Percentiles rank a stretch among this genome's conserved stretches.
phyloP scores from a whole-genome alignment of 2,329 filamentous ascomycete species.

The Pseudogymnoascus sp. region DNA sequence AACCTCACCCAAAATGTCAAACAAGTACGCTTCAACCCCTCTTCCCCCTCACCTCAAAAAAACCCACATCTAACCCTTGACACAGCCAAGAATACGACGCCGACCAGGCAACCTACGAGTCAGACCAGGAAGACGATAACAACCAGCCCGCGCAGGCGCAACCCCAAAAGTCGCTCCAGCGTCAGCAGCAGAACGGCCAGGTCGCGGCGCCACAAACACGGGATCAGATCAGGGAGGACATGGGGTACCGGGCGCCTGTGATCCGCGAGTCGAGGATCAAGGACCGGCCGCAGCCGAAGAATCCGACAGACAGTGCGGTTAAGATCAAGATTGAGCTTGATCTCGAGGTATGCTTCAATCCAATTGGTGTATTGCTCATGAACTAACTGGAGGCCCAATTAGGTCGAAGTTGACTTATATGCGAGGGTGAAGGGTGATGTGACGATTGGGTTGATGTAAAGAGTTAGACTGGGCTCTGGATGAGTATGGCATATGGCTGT shows the following conservation, averaged over 20 bases:
- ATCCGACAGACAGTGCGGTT: slow-evolving; percentile 31
- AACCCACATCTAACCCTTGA: background rate
- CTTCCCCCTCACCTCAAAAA: background rate
- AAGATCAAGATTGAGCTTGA: slow-evolving; percentile 37
- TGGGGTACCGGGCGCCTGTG: slow-evolving; percentile 24
- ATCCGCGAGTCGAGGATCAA: slow-evolving; percentile 32
- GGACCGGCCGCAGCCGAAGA: slow-evolving; percentile 29
- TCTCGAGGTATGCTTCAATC: slow-evolving; percentile 25
- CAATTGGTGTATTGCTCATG: slow-evolving; percentile 19
- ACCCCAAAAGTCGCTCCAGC: background rate
- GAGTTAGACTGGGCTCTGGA: background rate
- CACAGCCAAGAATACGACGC: background rate
- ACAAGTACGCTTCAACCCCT: background rate
- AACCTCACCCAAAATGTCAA: background rate
- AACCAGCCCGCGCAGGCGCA: background rate
- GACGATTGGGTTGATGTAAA: slow-evolving; percentile 33
- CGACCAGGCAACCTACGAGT: background rate
- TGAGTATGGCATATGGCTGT: background rate
- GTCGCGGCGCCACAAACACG: background rate
- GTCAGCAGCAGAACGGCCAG: background rate
- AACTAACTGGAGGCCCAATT: slow-evolving; percentile 12
- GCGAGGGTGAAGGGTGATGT: slow-evolving; percentile 29
- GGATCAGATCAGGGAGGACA: slow-evolving; percentile 18
- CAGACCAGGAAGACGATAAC: background rate
- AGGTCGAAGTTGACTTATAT: slow-evolving; percentile 27